Percentiles rank a stretch among this genome's conserved stretches.
These are phyloP conservation scores for Aciculosporium take DNA, from an alignment of 2,329 filamentous ascomycete genomes.

Conservation along the genomic window DNA sequence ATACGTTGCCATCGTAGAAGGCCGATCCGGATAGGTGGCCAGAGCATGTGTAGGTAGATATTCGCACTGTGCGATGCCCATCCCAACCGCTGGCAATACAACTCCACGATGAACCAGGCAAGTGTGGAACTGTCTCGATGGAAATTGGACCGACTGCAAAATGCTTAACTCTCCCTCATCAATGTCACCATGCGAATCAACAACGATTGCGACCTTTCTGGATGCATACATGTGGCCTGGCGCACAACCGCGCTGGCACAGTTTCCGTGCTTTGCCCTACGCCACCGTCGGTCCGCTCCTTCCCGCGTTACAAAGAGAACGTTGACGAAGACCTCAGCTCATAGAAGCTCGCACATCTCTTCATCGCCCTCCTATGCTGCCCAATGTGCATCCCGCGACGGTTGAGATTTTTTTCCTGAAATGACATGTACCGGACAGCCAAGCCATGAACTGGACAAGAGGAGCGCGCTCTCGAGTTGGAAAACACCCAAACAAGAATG, in stretches of 20 bases:
- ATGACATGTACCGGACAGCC: not conserved
- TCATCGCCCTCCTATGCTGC: not conserved
- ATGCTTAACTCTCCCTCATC: too few species aligned
- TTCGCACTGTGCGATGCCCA: not conserved
- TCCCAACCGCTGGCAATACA: too few species aligned
- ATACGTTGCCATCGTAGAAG: too few species aligned
- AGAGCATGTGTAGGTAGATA: conserved; percentile 1
- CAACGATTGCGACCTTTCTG: too few species aligned
- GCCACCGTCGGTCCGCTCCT: not conserved
- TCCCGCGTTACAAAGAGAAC: not conserved
- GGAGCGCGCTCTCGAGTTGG: conserved; percentile 22
- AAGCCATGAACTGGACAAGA: conserved; percentile 29
- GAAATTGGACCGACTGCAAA: too few species aligned
- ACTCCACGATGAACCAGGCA: too few species aligned
- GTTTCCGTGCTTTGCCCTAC: not conserved
- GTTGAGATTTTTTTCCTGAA: not conserved
- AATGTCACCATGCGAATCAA: too few species aligned
- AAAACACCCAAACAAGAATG: conserved; percentile 18
- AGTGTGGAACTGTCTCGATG: too few species aligned
- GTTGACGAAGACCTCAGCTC: not conserved
- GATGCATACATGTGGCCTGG: too few species aligned
- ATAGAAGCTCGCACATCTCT: too few species aligned
- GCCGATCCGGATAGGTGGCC: conserved; percentile 4
- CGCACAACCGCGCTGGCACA: too few species aligned
- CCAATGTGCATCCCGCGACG: not conserved